Evolutionary conservation across 441 rosid species (phyloP).

Genomic region (Adansonia madagascariensis): DNA sequence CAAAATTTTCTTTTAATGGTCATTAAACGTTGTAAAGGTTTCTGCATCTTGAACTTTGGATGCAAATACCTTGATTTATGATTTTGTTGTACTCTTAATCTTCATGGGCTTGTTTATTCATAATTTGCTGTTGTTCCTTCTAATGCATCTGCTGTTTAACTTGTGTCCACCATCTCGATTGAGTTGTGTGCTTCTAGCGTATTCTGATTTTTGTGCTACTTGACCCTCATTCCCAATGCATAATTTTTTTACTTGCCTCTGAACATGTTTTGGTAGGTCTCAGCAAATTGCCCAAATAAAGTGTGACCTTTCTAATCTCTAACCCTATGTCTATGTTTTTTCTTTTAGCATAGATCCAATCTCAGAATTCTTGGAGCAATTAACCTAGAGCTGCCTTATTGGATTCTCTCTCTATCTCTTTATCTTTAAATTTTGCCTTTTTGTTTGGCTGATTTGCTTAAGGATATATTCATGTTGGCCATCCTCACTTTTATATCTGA

Average conservation of each 20-base stretch:
- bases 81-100: constrained; percentile 12
- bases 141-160: neutral
- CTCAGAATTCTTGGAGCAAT: constrained; percentile 26
- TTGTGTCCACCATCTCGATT: constrained; percentile 8
- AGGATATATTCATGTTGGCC: neutral
- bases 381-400: constrained; percentile 17
- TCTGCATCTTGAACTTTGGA: constrained; percentile 1
- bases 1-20: neutral
- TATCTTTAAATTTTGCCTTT: neutral
- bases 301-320: neutral
- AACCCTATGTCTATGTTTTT: neutral
- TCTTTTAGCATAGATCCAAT: neutral
- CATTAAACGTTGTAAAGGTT: neutral
- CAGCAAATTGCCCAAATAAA: neutral
- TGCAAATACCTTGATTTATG: constrained; percentile 16
- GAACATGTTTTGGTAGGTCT: constrained; percentile 8
- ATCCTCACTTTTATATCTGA: constrained; percentile 29
- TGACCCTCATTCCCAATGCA: constrained; percentile 12
- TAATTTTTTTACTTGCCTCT: neutral
- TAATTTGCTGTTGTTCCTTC: neutral
- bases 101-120: neutral
- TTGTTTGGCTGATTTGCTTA: neutral
- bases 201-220: constrained; percentile 5
- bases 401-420: neutral
- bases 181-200: constrained; percentile 16